Conservation (phyloP, 2,329 filamentous ascomycete species). For the Pestalotiopsis sp. region DNA sequence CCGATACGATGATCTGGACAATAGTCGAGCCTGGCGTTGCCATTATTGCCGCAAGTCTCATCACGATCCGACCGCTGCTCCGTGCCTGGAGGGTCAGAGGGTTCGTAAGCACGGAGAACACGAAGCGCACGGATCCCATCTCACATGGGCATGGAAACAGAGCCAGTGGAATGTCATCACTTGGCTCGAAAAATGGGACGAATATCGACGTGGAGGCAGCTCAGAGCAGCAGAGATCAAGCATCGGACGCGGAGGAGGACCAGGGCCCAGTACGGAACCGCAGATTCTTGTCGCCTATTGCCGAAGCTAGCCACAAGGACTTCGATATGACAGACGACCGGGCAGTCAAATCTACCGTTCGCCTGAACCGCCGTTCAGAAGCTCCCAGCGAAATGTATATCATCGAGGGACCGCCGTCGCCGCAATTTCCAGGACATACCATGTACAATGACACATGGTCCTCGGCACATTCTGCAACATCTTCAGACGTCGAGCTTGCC, state of each 20-base stretch:
- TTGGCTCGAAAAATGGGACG: slow-evolving; percentile 37
- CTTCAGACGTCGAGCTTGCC: slow-evolving; percentile 3
- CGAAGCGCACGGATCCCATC: slow-evolving; percentile 26
- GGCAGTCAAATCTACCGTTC: slow-evolving; percentile 13
- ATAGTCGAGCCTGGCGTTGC: slow-evolving; percentile 57
- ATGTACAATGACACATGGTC: not conserved
- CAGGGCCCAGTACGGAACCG: not conserved
- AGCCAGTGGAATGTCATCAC: slow-evolving; percentile 31
- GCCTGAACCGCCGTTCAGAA: slow-evolving; percentile 18
- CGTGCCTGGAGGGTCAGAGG: slow-evolving; percentile 47
- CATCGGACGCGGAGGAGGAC: not conserved
- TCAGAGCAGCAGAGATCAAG: slow-evolving; percentile 11
- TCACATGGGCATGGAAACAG: slow-evolving; percentile 27
- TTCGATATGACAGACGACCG: not conserved
- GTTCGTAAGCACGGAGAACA: slow-evolving; percentile 42
- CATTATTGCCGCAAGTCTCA: slow-evolving; percentile 53
- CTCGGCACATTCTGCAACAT: not conserved
- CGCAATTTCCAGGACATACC: slow-evolving; percentile 9
- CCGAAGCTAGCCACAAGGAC: not conserved
- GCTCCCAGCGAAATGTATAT: slow-evolving; percentile 37
- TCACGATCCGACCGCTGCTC: slow-evolving; percentile 55
- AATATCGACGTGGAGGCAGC: slow-evolving; percentile 34
- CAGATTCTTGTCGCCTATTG: slow-evolving; percentile 10
- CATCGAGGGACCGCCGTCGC: slow-evolving; percentile 31
- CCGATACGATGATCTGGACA: slow-evolving; percentile 56